Base-by-base conservation (phyloP, 306 rosid species). In the Pterocarpus santalinus region DNA sequence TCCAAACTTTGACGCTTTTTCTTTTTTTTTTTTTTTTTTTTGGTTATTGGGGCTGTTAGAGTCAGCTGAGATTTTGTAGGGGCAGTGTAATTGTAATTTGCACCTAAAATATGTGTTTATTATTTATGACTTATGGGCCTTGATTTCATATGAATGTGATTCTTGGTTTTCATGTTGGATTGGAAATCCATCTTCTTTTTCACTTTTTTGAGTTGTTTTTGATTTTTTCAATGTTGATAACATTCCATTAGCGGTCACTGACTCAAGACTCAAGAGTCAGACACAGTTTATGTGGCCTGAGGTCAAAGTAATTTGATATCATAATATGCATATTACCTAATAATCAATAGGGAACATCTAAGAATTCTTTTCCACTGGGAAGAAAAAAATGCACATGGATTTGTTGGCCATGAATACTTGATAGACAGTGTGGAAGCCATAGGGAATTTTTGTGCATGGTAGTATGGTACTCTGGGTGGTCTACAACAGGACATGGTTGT, bases 291-390 rank as follows among this genome's bases (percentile, higher is more conserved):
- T 38, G 12, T 33, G 60, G 16, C 32, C 52, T 13, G 67, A 49
- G 61, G 65, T 62, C 51, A 34, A 62, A 14, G 60, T 35, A 83
- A 22, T 53, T 77, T 78, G 65, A 55, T 66, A 36, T 78, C 41
- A 39, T 44, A 5, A 8, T 41, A 33, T 77, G 43, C n/a, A 32
- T 16, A 55, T 12, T 70, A 51, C 69, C 65, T 44, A 75, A 22
- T 38, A 38, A 53, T 73, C 61, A 41, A 43, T 55, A 0, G 16
- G 33, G 69, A 36, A 43, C 35, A 46, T 69, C 46, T 35, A 22
- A 34, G 16, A 36, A 14, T 3, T 53, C 2, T 56, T 52, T 53
- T 52, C 34, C 49, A 22, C 4, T 1, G 28, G 17, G 41, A 57
- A 22, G 80, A 12, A 69, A 76, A 71, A 53, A 38, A 22, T 38